Percentiles rank a stretch among this genome's conserved stretches.
Evolutionary conservation across 225 moss, liverwort and hornwort species (phyloP).

Genomic region (Sphagnum contortum): DNA sequence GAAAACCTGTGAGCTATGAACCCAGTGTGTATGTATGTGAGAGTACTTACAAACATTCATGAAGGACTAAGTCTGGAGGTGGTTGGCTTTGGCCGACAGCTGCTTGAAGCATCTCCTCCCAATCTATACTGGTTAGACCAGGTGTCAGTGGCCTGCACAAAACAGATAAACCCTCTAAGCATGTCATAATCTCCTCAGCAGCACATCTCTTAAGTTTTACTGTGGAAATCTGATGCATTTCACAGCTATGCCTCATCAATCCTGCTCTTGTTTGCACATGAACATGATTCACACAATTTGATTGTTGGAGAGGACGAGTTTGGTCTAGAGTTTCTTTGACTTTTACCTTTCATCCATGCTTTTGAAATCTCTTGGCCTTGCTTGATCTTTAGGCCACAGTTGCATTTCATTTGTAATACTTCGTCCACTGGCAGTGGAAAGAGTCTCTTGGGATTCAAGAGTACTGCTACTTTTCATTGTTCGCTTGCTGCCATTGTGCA

Average conservation of each 20-base stretch:
- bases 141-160: conserved; percentile 20
- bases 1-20: background rate
- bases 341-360: conserved; percentile 31
- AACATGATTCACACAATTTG: too few relatives aligned
- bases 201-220: too few relatives aligned
- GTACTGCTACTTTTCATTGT: conserved; percentile 1
- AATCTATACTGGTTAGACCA: conserved; percentile 19
- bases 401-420: background rate
- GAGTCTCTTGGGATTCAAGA: conserved; percentile 11
- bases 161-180: background rate
- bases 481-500: conserved; percentile 7
- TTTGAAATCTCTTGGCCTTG: conserved; percentile 11
- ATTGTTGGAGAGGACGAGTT: background rate
- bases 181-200: too few relatives aligned
- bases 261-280: too few relatives aligned
- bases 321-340: background rate
- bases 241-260: too few relatives aligned
- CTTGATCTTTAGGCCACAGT: conserved; percentile 4
- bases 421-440: conserved; percentile 6
- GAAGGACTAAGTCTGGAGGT: conserved; percentile 14
- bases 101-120: conserved; percentile 24
- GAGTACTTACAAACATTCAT: conserved; percentile 37
- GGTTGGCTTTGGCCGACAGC: conserved; percentile 21
- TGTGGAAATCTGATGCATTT: too few relatives aligned
- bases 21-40: background rate